Conservation (phyloP, 139 green algal genomes). For the Coelastrella sp. region DNA sequence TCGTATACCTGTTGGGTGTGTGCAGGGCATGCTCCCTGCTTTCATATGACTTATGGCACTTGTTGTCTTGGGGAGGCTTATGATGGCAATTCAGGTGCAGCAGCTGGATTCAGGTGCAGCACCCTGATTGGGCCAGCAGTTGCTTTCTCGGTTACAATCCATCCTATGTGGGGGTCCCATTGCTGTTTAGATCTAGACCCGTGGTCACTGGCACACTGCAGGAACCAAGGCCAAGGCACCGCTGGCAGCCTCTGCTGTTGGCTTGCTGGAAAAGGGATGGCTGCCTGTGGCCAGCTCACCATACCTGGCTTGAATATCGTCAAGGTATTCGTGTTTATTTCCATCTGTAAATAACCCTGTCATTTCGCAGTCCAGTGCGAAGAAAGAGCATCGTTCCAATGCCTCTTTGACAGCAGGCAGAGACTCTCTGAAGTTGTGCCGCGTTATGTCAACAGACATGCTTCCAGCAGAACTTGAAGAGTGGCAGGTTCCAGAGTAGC, state of each 20-base stretch:
- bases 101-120: no score
- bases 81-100: no score
- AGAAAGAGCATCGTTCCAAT: slow-evolving; percentile 62
- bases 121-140: no score
- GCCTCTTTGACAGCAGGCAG: slow-evolving; percentile 67
- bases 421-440: slow-evolving; percentile 68
- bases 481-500: not conserved
- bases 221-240: not conserved
- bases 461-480: not conserved
- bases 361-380: slow-evolving; percentile 82
- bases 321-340: slow-evolving; percentile 62
- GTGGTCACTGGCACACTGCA: no score
- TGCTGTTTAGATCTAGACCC: no score
- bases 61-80: no score
- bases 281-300: slow-evolving; percentile 3
- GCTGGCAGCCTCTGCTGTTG: not conserved
- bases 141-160: no score
- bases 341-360: slow-evolving; percentile 77
- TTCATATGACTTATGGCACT: no score
- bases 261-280: no score
- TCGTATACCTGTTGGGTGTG: slow-evolving; percentile 40
- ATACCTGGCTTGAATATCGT: slow-evolving; percentile 79
- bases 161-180: no score
- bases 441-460: slow-evolving; percentile 68
- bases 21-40: not conserved